These are phyloP conservation scores for Chimonanthus praecox DNA, from an alignment of 164 flowering plant species.

Conservation along the genomic window DNA sequence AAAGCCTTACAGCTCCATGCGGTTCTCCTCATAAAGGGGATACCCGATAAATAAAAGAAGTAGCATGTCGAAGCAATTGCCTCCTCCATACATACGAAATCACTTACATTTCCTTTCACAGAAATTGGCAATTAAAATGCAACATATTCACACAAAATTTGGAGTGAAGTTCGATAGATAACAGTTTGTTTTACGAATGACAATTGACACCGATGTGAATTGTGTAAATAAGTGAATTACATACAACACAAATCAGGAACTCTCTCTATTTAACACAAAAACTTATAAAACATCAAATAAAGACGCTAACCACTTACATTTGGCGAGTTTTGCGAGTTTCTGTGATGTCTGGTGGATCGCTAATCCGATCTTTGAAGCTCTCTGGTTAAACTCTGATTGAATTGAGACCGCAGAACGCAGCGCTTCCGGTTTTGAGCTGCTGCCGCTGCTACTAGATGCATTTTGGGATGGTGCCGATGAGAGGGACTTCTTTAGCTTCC, in stretches of 20 bases:
- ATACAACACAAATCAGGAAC: neutral
- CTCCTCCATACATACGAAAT: too few species aligned
- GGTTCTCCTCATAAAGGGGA: too few species aligned
- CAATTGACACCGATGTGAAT: too few species aligned
- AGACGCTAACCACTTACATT: conserved; percentile 49
- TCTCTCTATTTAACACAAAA: neutral
- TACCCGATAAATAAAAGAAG: too few species aligned
- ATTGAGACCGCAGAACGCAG: conserved; percentile 50
- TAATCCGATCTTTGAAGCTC: conserved; percentile 87
- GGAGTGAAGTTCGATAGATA: too few species aligned
- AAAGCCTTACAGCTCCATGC: too few species aligned
- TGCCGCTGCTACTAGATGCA: conserved; percentile 29
- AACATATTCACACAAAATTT: too few species aligned
- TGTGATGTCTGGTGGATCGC: conserved; percentile 95
- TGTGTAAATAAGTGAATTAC: neutral
- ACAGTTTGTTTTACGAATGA: too few species aligned
- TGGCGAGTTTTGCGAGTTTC: conserved; percentile 85
- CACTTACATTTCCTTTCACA: too few species aligned
- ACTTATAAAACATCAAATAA: neutral
- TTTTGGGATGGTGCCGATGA: conserved; percentile 18
- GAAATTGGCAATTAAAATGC: too few species aligned
- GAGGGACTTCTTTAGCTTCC: conserved; percentile 57
- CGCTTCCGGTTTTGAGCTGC: conserved; percentile 27
- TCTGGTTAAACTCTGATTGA: conserved; percentile 79
- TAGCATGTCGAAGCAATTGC: too few species aligned